Conservation (phyloP, 176 grass and related monocot species). For the Ampelocalamus luodianensis region DNA sequence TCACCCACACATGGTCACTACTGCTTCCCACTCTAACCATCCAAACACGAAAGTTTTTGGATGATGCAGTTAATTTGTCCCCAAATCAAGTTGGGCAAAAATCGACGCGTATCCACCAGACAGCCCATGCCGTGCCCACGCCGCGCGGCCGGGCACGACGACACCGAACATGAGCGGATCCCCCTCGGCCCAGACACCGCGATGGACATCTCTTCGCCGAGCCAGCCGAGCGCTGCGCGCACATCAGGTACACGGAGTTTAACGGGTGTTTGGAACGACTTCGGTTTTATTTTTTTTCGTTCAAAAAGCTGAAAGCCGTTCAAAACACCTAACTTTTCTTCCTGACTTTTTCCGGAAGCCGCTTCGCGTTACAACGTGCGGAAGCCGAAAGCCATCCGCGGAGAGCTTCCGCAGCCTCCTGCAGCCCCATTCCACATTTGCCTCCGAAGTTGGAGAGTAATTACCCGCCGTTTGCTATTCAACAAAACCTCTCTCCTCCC, state of each 20-base stretch:
- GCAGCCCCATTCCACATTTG: too few relatives aligned
- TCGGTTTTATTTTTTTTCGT: too few relatives aligned
- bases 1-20: neutral
- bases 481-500: too few relatives aligned
- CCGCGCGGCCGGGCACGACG: neutral
- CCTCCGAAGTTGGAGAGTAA: too few relatives aligned
- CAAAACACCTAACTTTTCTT: too few relatives aligned
- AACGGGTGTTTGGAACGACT: too few relatives aligned
- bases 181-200: conserved; percentile 13
- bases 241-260: conserved; percentile 17
- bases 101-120: neutral
- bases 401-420: too few relatives aligned
- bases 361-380: too few relatives aligned
- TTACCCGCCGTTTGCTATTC: too few relatives aligned
- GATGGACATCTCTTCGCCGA: conserved; percentile 5
- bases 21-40: neutral
- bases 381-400: too few relatives aligned
- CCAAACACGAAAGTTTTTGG: neutral
- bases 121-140: neutral
- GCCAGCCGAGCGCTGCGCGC: neutral
- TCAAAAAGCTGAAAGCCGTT: too few relatives aligned
- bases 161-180: conserved; percentile 8
- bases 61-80: neutral
- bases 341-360: too few relatives aligned
- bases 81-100: neutral